Base-by-base conservation (phyloP, 495 filamentous ascomycete species). In the Talaromyces ruber region DNA sequence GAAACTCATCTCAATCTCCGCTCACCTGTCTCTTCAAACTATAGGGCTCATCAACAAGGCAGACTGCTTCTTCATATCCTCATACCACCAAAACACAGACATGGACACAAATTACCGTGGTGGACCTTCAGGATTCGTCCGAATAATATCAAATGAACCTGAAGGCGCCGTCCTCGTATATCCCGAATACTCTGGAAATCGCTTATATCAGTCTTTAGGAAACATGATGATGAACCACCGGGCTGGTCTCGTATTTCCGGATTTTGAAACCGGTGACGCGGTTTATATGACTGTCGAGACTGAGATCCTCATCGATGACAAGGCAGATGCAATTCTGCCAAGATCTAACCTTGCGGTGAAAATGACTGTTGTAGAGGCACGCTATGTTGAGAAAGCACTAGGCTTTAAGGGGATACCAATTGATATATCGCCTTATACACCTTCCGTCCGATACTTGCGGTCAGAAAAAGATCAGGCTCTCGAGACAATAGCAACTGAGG, bases 61-160 rank as follows among this genome's bases (percentile, higher is more conserved):
- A 21, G 91, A 93, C 67, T 73, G 89, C 34, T 86, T 96, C 64
- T 94, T 96, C 70, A 74, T 94, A 18, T 86, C 88, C 26, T 86
- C 83, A 37, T 81, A 79, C 12, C 77, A 87, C 64, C 79, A 81
- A n/a, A 67, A 68, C 12, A 67, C 70, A 22, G 86, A 84, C 64
- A 93, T 96, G 91, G 90, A 93, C 69, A 88, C 86, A n/a, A 94
- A 94, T 67, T 84, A 89, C 64, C 83, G 91, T 25, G 90, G 91
- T 39, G 90, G 91, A 0, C 79, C 88, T 5, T 76, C 80, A 24
- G 91, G 91, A 2, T 92, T 93, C 71, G 74, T 91, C 7, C 80
- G 90, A 25, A 74, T 92, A 25, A 30, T 69, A 11, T 75, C 71
- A 1, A 88, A 89, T 68, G 68, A 72, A 21, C 62, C 72, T 2